These are phyloP conservation scores for Trapa bicornis DNA, from an alignment of 345 rosid species.

Conservation along the genomic window DNA sequence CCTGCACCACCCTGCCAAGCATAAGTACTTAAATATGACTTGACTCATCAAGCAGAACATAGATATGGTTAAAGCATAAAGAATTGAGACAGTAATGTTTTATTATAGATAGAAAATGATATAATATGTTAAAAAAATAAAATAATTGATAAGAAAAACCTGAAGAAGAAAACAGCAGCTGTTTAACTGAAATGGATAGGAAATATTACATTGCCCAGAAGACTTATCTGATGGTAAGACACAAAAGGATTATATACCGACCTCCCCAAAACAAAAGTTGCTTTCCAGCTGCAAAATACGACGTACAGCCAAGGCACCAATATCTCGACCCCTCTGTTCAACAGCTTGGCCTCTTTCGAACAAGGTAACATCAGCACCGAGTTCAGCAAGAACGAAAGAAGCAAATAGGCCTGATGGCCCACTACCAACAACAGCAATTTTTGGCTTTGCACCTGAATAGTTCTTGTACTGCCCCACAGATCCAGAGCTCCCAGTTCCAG, in stretches of 20 bases:
- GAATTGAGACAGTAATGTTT: background rate
- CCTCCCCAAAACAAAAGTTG: constrained; percentile 99
- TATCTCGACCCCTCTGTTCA: constrained; percentile 87
- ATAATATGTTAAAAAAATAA: background rate
- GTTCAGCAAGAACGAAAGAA: constrained; percentile 82
- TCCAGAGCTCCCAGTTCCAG: constrained; percentile 11
- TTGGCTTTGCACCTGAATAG: constrained; percentile 33
- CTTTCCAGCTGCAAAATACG: constrained; percentile 68
- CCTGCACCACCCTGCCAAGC: constrained; percentile 99
- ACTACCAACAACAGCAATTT: constrained; percentile 71
- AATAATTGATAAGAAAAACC: background rate
- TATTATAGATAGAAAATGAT: background rate
- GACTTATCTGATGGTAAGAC: background rate
- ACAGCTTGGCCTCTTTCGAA: constrained; percentile 94
- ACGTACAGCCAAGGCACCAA: constrained; percentile 78
- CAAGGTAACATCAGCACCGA: constrained; percentile 87
- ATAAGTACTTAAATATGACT: constrained; percentile 50
- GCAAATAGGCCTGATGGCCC: constrained; percentile 97
- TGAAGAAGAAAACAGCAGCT: background rate
- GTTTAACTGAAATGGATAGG: background rate
- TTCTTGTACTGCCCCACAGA: constrained; percentile 14
- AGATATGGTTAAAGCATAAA: background rate
- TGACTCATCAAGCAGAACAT: background rate
- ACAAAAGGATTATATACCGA: constrained; percentile 17
- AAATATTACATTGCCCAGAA: background rate